phyloP scores from a whole-genome alignment of 2,329 filamentous ascomycete genomes.

The Spiromastix sp. region DNA sequence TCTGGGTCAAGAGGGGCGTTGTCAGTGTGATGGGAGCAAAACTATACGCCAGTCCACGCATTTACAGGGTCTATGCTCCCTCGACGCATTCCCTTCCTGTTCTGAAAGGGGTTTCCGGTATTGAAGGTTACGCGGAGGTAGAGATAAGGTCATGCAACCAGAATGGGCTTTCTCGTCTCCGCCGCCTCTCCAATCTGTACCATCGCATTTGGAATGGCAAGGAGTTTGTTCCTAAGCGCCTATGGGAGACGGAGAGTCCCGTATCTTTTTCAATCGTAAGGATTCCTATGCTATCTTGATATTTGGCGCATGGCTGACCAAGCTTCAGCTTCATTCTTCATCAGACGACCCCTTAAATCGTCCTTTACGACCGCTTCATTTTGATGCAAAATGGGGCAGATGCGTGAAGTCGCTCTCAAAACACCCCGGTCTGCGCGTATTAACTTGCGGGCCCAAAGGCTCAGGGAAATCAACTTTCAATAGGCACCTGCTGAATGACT shows the following conservation, averaged over 20 bases:
- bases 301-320: not conserved
- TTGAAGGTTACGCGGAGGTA: constrained; percentile 36
- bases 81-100: constrained; percentile 47
- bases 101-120: constrained; percentile 36
- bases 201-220: constrained; percentile 42
- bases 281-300: not conserved
- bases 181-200: constrained; percentile 41
- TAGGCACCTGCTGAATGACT: constrained; percentile 45
- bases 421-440: constrained; percentile 29
- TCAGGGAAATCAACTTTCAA: constrained; percentile 53
- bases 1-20: constrained; percentile 47
- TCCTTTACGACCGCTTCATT: constrained; percentile 31
- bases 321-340: constrained; percentile 30
- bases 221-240: constrained; percentile 22
- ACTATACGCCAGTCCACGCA: constrained; percentile 33
- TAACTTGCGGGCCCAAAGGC: constrained; percentile 46
- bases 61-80: constrained; percentile 44
- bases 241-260: constrained; percentile 17
- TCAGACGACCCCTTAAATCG: constrained; percentile 32
- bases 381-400: constrained; percentile 34
- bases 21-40: constrained; percentile 50
- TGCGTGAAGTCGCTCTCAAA: constrained; percentile 34
- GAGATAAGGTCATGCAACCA: constrained; percentile 38
- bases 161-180: constrained; percentile 32
- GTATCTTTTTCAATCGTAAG: constrained; percentile 34